Conservation (phyloP, 2,329 filamentous ascomycete species). For the Penicillium olsonii region DNA sequence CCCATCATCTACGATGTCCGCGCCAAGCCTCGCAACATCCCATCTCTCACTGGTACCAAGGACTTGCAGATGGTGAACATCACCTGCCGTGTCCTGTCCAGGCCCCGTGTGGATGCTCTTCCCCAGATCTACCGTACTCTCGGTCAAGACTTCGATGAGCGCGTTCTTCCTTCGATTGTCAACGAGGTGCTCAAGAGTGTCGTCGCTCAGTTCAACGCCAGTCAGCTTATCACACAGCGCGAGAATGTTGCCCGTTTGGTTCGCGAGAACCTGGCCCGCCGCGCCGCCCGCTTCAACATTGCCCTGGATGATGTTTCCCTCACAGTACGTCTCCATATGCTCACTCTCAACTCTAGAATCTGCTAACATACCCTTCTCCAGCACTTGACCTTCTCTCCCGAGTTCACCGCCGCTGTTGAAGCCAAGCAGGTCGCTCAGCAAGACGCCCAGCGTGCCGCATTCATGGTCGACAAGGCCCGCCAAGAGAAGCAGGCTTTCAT, state of each 20-base stretch:
- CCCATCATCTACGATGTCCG: conserved; percentile 97
- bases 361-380: conserved; percentile 29
- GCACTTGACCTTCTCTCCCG: conserved; percentile 69
- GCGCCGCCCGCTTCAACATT: conserved; percentile 96
- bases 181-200: conserved; percentile 99
- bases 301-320: conserved; percentile 95
- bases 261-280: conserved; percentile 84
- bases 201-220: conserved; percentile 97
- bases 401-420: conserved; percentile 69
- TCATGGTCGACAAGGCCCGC: conserved; percentile 96
- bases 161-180: conserved; percentile 93
- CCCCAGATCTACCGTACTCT: conserved; percentile 97
- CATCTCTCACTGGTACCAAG: conserved; percentile 96
- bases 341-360: background rate
- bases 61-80: conserved; percentile 99
- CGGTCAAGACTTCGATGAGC: conserved; percentile 94
- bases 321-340: conserved; percentile 62
- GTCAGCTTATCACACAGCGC: conserved; percentile 97
- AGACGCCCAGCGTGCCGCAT: conserved; percentile 94
- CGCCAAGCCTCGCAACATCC: conserved; percentile 93
- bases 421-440: conserved; percentile 75
- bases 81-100: conserved; percentile 96
- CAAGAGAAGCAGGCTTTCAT: conserved; percentile 99
- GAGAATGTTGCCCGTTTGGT: conserved; percentile 93
- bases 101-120: conserved; percentile 81